A percentile compares a stretch with the other conserved stretches of the same genome.
Evolutionary conservation across 163 green algal genomes (phyloP).

Genomic region (Scenedesmus sp.): DNA sequence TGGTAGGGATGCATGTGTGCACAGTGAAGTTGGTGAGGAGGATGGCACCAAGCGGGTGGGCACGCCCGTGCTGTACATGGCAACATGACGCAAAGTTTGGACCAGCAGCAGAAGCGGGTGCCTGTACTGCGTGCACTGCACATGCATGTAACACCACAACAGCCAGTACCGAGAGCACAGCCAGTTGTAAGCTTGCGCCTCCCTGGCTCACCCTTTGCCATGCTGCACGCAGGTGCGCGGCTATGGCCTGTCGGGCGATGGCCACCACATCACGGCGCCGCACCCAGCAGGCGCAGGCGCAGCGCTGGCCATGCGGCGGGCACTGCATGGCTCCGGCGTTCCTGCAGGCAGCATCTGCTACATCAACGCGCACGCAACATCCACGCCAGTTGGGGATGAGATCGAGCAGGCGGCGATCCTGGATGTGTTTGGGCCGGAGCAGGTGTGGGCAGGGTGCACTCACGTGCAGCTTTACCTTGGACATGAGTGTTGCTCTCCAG

Average conservation of each 20-base stretch:
- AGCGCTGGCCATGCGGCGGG: slow-evolving; percentile 83
- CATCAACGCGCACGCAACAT: slow-evolving; percentile 97
- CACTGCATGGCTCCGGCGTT: slow-evolving; percentile 72
- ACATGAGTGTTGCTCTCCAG: neutral
- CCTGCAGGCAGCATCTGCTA: slow-evolving; percentile 78
- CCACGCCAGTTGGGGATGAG: slow-evolving; percentile 85
- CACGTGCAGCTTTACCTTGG: neutral
- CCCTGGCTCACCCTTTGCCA: neutral
- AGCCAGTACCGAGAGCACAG: too few species aligned
- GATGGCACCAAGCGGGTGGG: too few species aligned
- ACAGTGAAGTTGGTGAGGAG: too few species aligned
- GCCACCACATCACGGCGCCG: slow-evolving; percentile 94
- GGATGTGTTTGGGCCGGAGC: slow-evolving; percentile 76
- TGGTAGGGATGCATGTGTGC: too few species aligned
- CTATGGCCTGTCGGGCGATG: slow-evolving; percentile 91
- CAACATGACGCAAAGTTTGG: too few species aligned
- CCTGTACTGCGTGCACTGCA: too few species aligned
- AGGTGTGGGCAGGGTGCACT: neutral
- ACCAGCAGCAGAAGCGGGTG: too few species aligned
- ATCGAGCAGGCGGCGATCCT: slow-evolving; percentile 87
- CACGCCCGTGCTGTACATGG: too few species aligned
- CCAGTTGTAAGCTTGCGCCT: neutral
- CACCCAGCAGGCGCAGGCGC: slow-evolving; percentile 87
- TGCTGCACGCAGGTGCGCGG: slow-evolving; percentile 74
- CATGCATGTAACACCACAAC: too few species aligned